phyloP scores from a whole-genome alignment of 139 green algal species.

The Chlamydomonas sp. region DNA sequence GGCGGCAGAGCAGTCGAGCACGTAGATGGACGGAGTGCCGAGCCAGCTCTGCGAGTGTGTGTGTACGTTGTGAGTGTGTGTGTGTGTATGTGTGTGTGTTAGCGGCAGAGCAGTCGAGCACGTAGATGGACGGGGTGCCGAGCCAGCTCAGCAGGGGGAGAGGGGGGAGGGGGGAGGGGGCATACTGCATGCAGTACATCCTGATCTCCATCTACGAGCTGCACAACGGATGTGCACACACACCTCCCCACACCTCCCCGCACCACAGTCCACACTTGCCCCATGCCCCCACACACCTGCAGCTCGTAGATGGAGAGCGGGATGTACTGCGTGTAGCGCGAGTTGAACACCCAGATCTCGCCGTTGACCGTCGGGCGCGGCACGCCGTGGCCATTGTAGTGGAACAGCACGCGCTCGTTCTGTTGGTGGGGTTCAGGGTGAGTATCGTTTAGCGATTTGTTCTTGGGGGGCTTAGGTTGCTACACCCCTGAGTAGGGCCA shows the following conservation, averaged over 20 bases:
- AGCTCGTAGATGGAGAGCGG: conserved; percentile 95
- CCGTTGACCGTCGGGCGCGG: conserved; percentile 93
- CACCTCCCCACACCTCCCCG: too few relatives aligned
- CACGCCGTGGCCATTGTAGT: conserved; percentile 99
- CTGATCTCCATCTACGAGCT: too few relatives aligned
- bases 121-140: conserved; percentile 88
- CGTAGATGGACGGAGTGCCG: conserved; percentile 88
- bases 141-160: conserved; percentile 62
- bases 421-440: conserved; percentile 32
- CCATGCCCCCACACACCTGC: conserved; percentile 40
- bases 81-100: too few relatives aligned
- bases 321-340: conserved; percentile 97
- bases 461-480: too few relatives aligned
- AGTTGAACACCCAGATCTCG: conserved; percentile 96
- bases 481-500: not conserved
- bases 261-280: too few relatives aligned
- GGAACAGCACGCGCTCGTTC: conserved; percentile 94
- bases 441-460: too few relatives aligned
- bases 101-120: conserved; percentile 95
- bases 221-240: too few relatives aligned
- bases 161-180: too few relatives aligned
- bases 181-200: too few relatives aligned
- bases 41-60: conserved; percentile 69
- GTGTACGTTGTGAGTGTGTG: too few relatives aligned
- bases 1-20: conserved; percentile 93